A percentile compares a stretch with the other conserved stretches of the same genome.
Conservation (phyloP, 2,329 filamentous ascomycete species). For the Paraconiothyrium brasiliense region DNA sequence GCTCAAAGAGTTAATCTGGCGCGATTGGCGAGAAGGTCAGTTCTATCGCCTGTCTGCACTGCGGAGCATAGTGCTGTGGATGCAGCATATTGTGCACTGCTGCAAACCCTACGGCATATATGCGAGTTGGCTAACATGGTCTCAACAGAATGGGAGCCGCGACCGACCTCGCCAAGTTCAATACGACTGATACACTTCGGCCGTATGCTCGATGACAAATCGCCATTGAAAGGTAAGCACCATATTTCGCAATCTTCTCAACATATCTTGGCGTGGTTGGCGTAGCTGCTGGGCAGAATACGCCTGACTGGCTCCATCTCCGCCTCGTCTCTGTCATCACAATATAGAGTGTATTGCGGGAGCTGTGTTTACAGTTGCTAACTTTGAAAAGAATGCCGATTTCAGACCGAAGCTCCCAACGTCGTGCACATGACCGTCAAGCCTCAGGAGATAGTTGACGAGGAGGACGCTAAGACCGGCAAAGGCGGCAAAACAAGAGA, state of each 20-base stretch:
- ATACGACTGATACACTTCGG: slow-evolving; percentile 94
- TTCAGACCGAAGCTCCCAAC: slow-evolving; percentile 77
- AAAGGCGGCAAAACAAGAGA: slow-evolving; percentile 64
- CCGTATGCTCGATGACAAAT: slow-evolving; percentile 88
- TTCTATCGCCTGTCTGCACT: slow-evolving; percentile 7
- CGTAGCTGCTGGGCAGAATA: slow-evolving; percentile 21
- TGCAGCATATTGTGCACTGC: background rate
- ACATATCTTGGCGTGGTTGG: slow-evolving; percentile 32
- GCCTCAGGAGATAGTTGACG: slow-evolving; percentile 83
- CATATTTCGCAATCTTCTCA: slow-evolving; percentile 9
- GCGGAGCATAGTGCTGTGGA: background rate
- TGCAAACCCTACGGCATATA: background rate
- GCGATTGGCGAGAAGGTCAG: slow-evolving; percentile 84
- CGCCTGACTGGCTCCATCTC: slow-evolving; percentile 7
- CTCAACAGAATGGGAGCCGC: slow-evolving; percentile 78
- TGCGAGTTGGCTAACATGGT: slow-evolving; percentile 31
- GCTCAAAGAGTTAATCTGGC: slow-evolving; percentile 90
- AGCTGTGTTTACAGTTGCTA: slow-evolving; percentile 14
- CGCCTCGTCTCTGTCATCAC: background rate
- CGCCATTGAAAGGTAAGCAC: slow-evolving; percentile 78
- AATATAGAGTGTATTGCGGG: background rate
- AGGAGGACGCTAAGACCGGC: slow-evolving; percentile 75
- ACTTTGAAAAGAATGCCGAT: slow-evolving; percentile 73
- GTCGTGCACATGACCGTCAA: slow-evolving; percentile 96
- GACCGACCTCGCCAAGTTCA: slow-evolving; percentile 84